phyloP scores from a whole-genome alignment of 768 basidiomycete species.

The Leccinellum luteum region DNA sequence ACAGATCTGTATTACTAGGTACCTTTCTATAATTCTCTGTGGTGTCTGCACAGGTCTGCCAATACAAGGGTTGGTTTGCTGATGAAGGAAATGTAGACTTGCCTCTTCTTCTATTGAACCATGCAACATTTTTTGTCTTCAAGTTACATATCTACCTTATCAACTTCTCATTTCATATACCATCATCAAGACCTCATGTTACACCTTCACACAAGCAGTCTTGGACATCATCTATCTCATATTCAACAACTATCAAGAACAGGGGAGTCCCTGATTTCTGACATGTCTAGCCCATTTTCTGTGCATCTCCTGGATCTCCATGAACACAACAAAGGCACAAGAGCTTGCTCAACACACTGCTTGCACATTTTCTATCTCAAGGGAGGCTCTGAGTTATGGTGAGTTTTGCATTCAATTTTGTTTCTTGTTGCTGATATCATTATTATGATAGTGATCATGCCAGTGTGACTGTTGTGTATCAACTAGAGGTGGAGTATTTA shows the following conservation, averaged over 20 bases:
- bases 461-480: no score
- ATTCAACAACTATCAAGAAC: not conserved
- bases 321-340: not conserved
- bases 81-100: no score
- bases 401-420: not conserved
- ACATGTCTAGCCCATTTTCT: not conserved
- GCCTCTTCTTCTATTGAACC: no score
- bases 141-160: not conserved
- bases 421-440: not conserved
- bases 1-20: no score
- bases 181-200: not conserved
- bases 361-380: not conserved
- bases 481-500: no score
- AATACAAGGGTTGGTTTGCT: no score
- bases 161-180: not conserved
- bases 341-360: not conserved
- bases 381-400: not conserved
- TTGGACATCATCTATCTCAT: not conserved
- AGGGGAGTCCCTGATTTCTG: not conserved
- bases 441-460: not conserved
- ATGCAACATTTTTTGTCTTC: no score
- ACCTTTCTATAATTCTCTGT: no score
- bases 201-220: not conserved
- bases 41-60: no score
- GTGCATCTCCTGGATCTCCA: not conserved